Evolutionary conservation across 176 grass and related monocot species (phyloP).

Genomic region (Zoysia pacifica): DNA sequence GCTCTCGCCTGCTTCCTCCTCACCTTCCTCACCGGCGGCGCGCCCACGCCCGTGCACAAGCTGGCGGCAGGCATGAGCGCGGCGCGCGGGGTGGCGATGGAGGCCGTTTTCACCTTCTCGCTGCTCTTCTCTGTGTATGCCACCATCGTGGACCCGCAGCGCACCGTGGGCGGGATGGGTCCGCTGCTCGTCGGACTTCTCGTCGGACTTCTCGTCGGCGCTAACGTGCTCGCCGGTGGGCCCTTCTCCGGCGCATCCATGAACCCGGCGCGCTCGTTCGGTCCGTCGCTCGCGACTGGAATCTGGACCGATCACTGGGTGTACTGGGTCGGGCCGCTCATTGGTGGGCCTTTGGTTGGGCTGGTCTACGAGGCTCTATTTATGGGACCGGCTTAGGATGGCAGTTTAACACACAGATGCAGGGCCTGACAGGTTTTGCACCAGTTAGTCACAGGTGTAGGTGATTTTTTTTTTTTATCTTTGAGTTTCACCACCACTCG

Average conservation of each 20-base stretch:
- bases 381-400: slow-evolving; percentile 4
- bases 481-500: too few relatives aligned
- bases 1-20: slow-evolving; percentile 68
- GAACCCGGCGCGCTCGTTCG: slow-evolving; percentile 89
- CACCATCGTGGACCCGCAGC: slow-evolving; percentile 65
- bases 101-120: slow-evolving; percentile 84
- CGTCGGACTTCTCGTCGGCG: slow-evolving; percentile 68
- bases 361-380: slow-evolving; percentile 68
- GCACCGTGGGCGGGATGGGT: slow-evolving; percentile 35
- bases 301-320: slow-evolving; percentile 83
- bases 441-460: too few relatives aligned
- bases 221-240: slow-evolving; percentile 75
- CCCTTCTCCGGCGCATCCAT: slow-evolving; percentile 76
- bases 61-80: slow-evolving; percentile 49
- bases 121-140: slow-evolving; percentile 80
- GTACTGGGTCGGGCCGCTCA: slow-evolving; percentile 79
- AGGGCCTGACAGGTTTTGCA: too few relatives aligned
- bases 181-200: slow-evolving; percentile 63
- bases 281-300: slow-evolving; percentile 56
- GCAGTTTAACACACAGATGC: too few relatives aligned
- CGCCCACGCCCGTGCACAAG: slow-evolving; percentile 60
- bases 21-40: slow-evolving; percentile 54
- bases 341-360: slow-evolving; percentile 55
- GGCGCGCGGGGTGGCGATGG: slow-evolving; percentile 63
- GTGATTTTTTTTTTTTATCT: too few relatives aligned